phyloP scores from a whole-genome alignment of 352 stramenopile species.

The Phytophthora chlamydospora region DNA sequence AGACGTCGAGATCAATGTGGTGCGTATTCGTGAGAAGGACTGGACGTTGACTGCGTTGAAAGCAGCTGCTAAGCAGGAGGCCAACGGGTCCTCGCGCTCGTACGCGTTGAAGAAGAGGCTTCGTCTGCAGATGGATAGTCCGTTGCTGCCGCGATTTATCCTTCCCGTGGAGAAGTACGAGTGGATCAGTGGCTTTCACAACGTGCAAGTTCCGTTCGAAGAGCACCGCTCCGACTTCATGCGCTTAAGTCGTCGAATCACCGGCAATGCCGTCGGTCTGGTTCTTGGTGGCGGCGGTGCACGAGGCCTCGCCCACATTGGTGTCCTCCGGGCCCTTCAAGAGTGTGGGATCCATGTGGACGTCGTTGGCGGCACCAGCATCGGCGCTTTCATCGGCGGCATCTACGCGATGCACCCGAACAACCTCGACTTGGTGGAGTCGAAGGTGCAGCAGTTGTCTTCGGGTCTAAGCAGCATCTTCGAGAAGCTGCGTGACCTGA shows the following conservation, averaged over 20 bases:
- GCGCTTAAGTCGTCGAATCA: conserved; percentile 90
- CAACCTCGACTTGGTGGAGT: conserved; percentile 60
- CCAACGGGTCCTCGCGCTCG: conserved; percentile 54
- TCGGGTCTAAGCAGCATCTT: conserved; percentile 68
- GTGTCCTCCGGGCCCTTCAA: conserved; percentile 92
- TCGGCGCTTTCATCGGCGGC: conserved; percentile 86
- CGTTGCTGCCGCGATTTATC: conserved; percentile 70
- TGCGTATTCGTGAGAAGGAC: conserved; percentile 77
- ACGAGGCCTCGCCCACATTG: conserved; percentile 93
- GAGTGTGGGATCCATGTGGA: conserved; percentile 94
- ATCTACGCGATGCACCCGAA: conserved; percentile 83
- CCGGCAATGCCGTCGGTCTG: conserved; percentile 92
- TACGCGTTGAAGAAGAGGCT: conserved; percentile 67
- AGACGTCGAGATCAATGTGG: conserved; percentile 77
- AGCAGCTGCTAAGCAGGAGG: conserved; percentile 46
- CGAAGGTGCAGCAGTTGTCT: conserved; percentile 65
- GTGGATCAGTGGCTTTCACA: conserved; percentile 88
- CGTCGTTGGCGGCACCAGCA: conserved; percentile 93
- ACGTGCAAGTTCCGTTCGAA: conserved; percentile 81
- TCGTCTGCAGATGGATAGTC: conserved; percentile 59
- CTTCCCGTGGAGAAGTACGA: conserved; percentile 87
- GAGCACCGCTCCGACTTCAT: conserved; percentile 79
- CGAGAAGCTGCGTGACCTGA: conserved; percentile 85
- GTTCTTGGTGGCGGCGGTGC: conserved; percentile 94
- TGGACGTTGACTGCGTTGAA: conserved; percentile 74